Evolutionary conservation across 1,284 basidiomycete genomes (phyloP), one percentile per base, ranked within the genome.

Genomic region (Apiotrichum sp.): DNA sequence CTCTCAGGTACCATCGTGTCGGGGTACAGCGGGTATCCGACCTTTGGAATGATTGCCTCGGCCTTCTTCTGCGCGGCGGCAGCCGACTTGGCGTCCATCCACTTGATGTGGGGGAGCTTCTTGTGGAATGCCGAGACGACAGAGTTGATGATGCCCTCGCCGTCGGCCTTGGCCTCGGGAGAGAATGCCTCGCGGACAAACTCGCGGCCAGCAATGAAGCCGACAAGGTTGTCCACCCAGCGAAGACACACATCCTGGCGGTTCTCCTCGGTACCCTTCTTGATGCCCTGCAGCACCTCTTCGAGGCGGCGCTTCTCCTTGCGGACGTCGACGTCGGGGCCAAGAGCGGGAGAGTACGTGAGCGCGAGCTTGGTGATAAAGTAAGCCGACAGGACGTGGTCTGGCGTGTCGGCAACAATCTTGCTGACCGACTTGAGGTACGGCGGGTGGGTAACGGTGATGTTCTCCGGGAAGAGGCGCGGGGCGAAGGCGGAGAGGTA

Each of bases 11-110:
- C 80, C 31, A 80, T 81, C 4, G 89, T 93, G 74, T 97, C 82
- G 3, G 93, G 93, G 6, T 83, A 88, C 5, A 86, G 72, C 0
- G 95, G 95, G 75, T 87, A 98, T 52, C 77, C 77, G 50, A 78
- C 70, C 60, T 77, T 77, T 47, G 75, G 73, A n/a, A 73, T 67
- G 55, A 77, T 72, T 3, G 68, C 65, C 38, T 71, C 62, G 31
- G 76, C 76, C 81, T 98, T 98, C 71, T 87, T 84, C 42, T 86
- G 84, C 2, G 95, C 95, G 53, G 86, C 88, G 40, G 80, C 78
- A 16, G 89, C 86, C 7, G 91, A 93, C 67, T 86, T 77, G 47
- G 85, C 75, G 73, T 98, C 95, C 86, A 98, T 91, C 95, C 95
- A 98, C 46, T 86, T 81, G 52, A 98, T 81, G 54, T 84, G 76